phyloP scores from a whole-genome alignment of 352 stramenopile genomes.

The Pythium sukuiense region DNA sequence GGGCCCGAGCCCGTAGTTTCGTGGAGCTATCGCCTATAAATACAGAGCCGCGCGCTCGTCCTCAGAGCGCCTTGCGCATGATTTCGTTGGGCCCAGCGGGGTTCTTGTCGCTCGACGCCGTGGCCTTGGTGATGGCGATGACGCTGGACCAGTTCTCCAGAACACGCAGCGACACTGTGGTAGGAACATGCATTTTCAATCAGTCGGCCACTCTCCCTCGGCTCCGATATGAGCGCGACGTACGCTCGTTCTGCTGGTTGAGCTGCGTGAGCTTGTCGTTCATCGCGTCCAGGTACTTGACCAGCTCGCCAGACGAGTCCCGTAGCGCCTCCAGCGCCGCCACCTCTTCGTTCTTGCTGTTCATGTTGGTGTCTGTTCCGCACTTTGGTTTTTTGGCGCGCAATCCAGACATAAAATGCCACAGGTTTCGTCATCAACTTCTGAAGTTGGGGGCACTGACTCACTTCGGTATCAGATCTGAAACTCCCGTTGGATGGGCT shows the following conservation, averaged over 20 bases:
- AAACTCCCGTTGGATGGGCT: slow-evolving; percentile 5
- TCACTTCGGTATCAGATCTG: slow-evolving; percentile 7
- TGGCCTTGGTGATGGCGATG: slow-evolving; percentile 69
- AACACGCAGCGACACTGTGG: slow-evolving; percentile 67
- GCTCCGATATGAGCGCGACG: slow-evolving; percentile 15
- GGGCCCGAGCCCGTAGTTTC: background rate
- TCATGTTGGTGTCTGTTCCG: slow-evolving; percentile 11
- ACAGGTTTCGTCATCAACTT: slow-evolving; percentile 10
- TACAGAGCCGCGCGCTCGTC: slow-evolving; percentile 1
- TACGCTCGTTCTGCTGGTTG: slow-evolving; percentile 83
- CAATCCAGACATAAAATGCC: slow-evolving; percentile 16
- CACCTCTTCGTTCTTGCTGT: slow-evolving; percentile 74
- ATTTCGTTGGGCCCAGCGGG: slow-evolving; percentile 41
- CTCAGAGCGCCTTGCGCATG: slow-evolving; percentile 51
- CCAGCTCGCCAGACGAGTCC: slow-evolving; percentile 73
- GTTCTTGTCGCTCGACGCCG: slow-evolving; percentile 24
- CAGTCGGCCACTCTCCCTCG: background rate
- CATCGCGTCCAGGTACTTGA: slow-evolving; percentile 74
- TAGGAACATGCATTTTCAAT: background rate
- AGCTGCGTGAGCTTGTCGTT: slow-evolving; percentile 73
- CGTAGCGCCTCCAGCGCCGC: slow-evolving; percentile 75
- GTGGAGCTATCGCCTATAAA: slow-evolving; percentile 24
- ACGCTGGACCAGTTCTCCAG: slow-evolving; percentile 84
- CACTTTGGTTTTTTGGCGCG: too few relatives aligned
- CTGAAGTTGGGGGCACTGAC: slow-evolving; percentile 20